A percentile compares a stretch with the other conserved stretches of the same genome.
phyloP scores from a whole-genome alignment of 2,329 filamentous ascomycete genomes.

The Colletotrichum graminicola region DNA sequence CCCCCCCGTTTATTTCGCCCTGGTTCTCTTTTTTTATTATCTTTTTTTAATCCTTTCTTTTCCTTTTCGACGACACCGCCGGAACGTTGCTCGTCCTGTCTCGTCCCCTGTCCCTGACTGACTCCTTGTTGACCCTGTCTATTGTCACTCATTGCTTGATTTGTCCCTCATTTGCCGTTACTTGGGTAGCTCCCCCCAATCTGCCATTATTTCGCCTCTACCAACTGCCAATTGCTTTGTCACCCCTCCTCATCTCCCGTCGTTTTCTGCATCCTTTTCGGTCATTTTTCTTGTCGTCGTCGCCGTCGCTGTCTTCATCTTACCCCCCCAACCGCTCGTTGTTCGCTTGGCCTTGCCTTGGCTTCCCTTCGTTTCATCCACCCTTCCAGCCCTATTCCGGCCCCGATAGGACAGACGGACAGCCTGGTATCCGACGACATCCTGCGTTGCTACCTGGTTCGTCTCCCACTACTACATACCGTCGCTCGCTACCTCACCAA shows the following conservation, averaged over 20 bases:
- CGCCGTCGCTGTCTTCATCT: neutral
- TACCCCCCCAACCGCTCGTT: conserved; percentile 14
- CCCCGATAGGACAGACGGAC: neutral
- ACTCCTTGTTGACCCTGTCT: conserved; percentile 19
- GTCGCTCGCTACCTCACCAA: conserved; percentile 22
- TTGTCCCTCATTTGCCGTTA: conserved; percentile 38
- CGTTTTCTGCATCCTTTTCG: conserved; percentile 1
- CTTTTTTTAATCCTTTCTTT: neutral
- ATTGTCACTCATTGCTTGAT: conserved; percentile 17
- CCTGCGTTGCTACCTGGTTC: neutral
- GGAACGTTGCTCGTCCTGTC: conserved; percentile 40
- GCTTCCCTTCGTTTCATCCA: conserved; percentile 12
- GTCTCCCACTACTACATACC: conserved; percentile 16
- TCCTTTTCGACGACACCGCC: conserved; percentile 34
- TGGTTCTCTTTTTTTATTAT: neutral
- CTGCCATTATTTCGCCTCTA: conserved; percentile 40
- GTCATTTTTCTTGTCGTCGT: neutral
- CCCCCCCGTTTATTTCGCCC: conserved; percentile 29
- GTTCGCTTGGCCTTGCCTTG: conserved; percentile 18
- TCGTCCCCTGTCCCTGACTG: conserved; percentile 31
- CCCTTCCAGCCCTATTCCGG: conserved; percentile 11
- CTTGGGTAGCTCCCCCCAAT: conserved; percentile 34
- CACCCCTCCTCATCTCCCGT: conserved; percentile 35
- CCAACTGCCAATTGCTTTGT: conserved; percentile 32
- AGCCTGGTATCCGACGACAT: neutral